Percentiles rank a stretch among this genome's conserved stretches.
These are phyloP conservation scores for Phaffia australis DNA, from an alignment of 768 basidiomycete species.

Conservation along the genomic window DNA sequence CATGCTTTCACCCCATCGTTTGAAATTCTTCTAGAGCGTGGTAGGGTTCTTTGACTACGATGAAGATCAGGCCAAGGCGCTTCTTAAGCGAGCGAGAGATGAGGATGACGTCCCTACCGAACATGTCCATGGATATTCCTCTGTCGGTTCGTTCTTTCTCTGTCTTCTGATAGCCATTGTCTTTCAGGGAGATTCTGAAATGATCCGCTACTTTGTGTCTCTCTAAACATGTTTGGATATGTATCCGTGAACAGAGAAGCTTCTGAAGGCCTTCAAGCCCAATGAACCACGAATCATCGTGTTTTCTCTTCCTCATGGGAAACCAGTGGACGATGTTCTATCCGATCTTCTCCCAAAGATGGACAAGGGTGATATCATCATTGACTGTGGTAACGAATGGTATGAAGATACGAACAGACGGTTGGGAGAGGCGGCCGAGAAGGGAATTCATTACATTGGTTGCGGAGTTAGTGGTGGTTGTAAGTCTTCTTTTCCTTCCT, in stretches of 20 bases:
- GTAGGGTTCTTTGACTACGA: slow-evolving; percentile 33
- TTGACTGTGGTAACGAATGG: slow-evolving; percentile 39
- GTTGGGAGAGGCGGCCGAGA: slow-evolving; percentile 29
- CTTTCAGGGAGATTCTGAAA: too few species aligned
- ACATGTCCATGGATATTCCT: slow-evolving; percentile 1
- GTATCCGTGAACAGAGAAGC: slow-evolving; percentile 24
- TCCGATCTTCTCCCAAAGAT: slow-evolving; percentile 32
- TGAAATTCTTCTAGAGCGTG: neutral
- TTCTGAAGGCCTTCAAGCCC: slow-evolving; percentile 30
- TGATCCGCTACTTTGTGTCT: too few species aligned
- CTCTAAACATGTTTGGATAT: slow-evolving; percentile 1
- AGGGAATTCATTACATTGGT: slow-evolving; percentile 33
- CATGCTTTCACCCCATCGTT: neutral
- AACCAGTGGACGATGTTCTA: slow-evolving; percentile 33
- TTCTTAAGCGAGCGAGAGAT: slow-evolving; percentile 23
- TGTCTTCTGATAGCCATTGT: too few species aligned
- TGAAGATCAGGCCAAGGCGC: slow-evolving; percentile 28
- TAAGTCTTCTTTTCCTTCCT: slow-evolving; percentile 24
- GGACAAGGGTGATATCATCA: slow-evolving; percentile 34
- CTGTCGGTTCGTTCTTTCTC: neutral
- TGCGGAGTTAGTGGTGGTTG: slow-evolving; percentile 38
- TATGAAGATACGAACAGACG: slow-evolving; percentile 35
- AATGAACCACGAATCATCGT: slow-evolving; percentile 33
- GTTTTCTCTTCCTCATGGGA: slow-evolving; percentile 36
- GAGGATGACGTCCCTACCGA: slow-evolving; percentile 5